phyloP scores from a whole-genome alignment of 441 rosid genomes.

The Jatropha multifida region DNA sequence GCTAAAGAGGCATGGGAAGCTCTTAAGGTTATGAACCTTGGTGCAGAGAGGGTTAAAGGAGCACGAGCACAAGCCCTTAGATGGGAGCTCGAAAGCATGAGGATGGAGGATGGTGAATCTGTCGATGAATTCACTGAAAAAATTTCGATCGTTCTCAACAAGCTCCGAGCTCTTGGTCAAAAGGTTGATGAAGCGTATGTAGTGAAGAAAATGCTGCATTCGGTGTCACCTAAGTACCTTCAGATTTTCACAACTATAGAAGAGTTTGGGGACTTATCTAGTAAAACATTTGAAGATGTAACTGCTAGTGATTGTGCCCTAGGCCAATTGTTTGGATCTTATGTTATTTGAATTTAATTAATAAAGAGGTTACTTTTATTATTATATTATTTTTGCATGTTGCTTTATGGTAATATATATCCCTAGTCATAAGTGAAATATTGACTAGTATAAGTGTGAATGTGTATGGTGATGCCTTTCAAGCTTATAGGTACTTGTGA shows the following conservation, averaged over 20 bases:
- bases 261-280: not conserved
- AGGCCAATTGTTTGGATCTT: too few species aligned
- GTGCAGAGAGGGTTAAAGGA: not conserved
- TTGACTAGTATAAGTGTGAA: too few species aligned
- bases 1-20: conserved; percentile 4
- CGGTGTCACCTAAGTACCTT: not conserved
- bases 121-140: not conserved
- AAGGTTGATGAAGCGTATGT: not conserved
- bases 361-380: too few species aligned
- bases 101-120: not conserved
- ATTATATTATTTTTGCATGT: too few species aligned
- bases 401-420: too few species aligned
- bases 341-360: too few species aligned
- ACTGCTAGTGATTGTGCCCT: too few species aligned
- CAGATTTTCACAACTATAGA: not conserved
- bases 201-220: not conserved
- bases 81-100: not conserved
- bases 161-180: not conserved
- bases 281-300: too few species aligned
- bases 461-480: too few species aligned
- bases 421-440: too few species aligned
- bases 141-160: conserved; percentile 1
- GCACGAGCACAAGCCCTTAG: not conserved
- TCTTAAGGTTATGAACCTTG: not conserved
- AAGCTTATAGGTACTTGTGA: too few species aligned